Percentiles rank a stretch among this genome's conserved stretches.
Evolutionary conservation across 129 eudicot genomes (phyloP).

Genomic region (Pulicaria dysenterica): DNA sequence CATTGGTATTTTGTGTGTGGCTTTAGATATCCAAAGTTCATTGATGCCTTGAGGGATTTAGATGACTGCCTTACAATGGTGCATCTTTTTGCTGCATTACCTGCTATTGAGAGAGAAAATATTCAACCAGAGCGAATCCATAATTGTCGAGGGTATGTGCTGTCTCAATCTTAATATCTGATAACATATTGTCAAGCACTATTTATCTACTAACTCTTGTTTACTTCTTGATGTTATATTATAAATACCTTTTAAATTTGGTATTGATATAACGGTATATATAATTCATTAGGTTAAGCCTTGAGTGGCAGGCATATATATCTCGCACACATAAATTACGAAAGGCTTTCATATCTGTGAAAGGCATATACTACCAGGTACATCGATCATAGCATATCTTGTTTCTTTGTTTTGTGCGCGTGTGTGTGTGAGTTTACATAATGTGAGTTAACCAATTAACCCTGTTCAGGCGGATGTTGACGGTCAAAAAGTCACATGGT

Average conservation of each 20-base stretch:
- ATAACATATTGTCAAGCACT: too few species aligned
- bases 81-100: slow-evolving; percentile 87
- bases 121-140: slow-evolving; percentile 69
- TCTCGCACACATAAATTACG: slow-evolving; percentile 83
- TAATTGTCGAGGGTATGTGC: slow-evolving; percentile 67
- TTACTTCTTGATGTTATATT: not conserved
- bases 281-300: slow-evolving; percentile 63
- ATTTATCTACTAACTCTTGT: too few species aligned
- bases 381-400: not conserved
- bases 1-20: not conserved
- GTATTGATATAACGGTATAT: not conserved
- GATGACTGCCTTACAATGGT: slow-evolving; percentile 93
- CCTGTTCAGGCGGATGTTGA: slow-evolving; percentile 67
- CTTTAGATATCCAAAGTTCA: slow-evolving; percentile 74
- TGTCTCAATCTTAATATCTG: too few species aligned
- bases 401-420: not conserved
- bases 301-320: slow-evolving; percentile 90
- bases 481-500: slow-evolving; percentile 86
- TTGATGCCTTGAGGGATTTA: slow-evolving; percentile 87
- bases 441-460: not conserved
- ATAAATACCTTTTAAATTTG: not conserved
- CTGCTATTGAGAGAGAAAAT: slow-evolving; percentile 76
- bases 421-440: not conserved
- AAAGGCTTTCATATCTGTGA: slow-evolving; percentile 84
- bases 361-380: slow-evolving; percentile 96